Evolutionary conservation across 2,329 filamentous ascomycete species (phyloP).

Genomic region (Sordariomycetes sp.): DNA sequence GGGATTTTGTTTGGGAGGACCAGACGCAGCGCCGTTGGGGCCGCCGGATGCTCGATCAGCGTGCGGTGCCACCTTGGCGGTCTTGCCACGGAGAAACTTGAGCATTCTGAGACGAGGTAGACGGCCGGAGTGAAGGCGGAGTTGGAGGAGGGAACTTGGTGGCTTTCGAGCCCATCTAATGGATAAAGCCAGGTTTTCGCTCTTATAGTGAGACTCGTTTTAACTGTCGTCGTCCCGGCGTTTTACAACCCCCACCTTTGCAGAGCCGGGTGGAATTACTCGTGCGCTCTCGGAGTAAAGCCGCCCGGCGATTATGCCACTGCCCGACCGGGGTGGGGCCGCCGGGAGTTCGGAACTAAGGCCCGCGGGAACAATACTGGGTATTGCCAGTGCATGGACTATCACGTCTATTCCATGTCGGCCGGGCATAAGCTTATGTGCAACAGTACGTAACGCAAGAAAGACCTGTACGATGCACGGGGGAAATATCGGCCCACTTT

Average conservation of each 20-base stretch:
- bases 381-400: background rate
- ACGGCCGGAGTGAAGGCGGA: background rate
- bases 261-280: no score
- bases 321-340: background rate
- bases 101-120: background rate
- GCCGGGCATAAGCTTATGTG: background rate
- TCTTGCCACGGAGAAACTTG: background rate
- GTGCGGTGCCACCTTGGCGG: background rate
- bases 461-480: background rate
- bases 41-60: background rate
- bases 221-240: background rate
- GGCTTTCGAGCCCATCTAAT: background rate
- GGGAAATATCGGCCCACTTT: background rate
- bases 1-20: background rate
- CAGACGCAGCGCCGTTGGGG: background rate
- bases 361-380: background rate
- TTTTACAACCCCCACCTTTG: background rate
- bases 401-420: background rate
- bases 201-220: background rate
- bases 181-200: background rate
- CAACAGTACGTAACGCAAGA: background rate
- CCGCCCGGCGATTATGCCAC: background rate
- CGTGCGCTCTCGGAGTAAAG: background rate
- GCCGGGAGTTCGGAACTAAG: no score
- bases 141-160: background rate